These are phyloP conservation scores for Gomphus sp. DNA, from an alignment of 1,284 basidiomycete species.

Conservation along the genomic window DNA sequence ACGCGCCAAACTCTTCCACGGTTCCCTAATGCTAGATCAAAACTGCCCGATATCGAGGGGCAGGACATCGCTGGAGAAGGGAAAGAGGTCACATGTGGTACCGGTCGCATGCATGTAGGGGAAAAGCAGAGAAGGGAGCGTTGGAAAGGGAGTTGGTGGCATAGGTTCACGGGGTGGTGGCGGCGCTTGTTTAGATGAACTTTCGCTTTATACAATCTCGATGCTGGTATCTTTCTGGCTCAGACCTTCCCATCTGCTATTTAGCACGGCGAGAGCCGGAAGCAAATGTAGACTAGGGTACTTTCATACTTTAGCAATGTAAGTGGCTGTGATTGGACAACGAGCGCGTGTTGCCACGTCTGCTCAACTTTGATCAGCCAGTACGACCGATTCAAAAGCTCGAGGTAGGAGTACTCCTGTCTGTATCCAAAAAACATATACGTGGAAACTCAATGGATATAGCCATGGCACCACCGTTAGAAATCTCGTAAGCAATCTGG, in stretches of 20 bases:
- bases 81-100: conserved; percentile 55
- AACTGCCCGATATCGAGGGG: conserved; percentile 48
- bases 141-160: conserved; percentile 70
- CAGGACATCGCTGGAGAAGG: conserved; percentile 41
- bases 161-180: conserved; percentile 62
- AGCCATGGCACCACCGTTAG: background rate
- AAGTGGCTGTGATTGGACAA: background rate
- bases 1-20: conserved; percentile 53
- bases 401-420: background rate
- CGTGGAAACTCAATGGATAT: background rate
- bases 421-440: too few species aligned
- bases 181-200: conserved; percentile 44
- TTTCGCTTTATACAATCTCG: background rate
- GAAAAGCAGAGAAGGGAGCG: conserved; percentile 42
- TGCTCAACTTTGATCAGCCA: background rate
- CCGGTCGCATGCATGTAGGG: conserved; percentile 64
- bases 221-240: background rate
- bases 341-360: conserved; percentile 3
- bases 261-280: background rate
- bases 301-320: background rate
- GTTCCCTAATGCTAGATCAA: conserved; percentile 25
- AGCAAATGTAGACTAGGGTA: background rate
- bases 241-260: background rate
- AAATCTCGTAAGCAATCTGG: conserved; percentile 1
- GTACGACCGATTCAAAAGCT: background rate